phyloP scores from a whole-genome alignment of 257 asterid species.

The Ligustrum vulgare region DNA sequence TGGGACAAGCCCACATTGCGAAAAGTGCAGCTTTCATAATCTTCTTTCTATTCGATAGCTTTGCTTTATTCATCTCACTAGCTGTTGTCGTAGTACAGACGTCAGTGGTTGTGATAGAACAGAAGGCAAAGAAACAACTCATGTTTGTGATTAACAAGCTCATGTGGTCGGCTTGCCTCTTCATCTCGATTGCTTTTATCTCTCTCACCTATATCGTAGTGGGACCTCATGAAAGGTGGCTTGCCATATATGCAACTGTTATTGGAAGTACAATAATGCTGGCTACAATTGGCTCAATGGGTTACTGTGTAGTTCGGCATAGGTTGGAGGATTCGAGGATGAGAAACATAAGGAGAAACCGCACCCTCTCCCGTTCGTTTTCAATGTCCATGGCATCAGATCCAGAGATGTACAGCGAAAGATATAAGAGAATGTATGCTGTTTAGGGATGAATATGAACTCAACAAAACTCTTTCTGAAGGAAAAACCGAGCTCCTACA shows the following conservation, averaged over 20 bases:
- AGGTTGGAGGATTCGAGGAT: constrained; percentile 83
- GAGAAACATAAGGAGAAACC: constrained; percentile 55
- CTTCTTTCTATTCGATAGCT: constrained; percentile 78
- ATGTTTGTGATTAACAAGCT: constrained; percentile 94
- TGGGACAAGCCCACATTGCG: constrained; percentile 86
- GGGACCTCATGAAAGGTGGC: constrained; percentile 74
- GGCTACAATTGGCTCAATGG: constrained; percentile 89
- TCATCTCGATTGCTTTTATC: constrained; percentile 74
- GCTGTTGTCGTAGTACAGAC: constrained; percentile 98
- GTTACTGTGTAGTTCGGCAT: constrained; percentile 75
- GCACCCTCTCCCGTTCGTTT: constrained; percentile 70
- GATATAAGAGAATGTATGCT: constrained; percentile 84
- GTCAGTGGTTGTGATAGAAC: constrained; percentile 89
- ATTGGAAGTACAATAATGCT: constrained; percentile 75
- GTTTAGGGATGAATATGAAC: constrained; percentile 28
- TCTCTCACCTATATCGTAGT: constrained; percentile 86
- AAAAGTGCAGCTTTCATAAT: constrained; percentile 67
- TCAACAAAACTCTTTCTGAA: not conserved
- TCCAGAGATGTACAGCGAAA: constrained; percentile 61
- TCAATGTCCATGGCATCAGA: constrained; percentile 72
- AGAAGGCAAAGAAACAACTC: constrained; percentile 82
- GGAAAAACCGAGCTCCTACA: not conserved
- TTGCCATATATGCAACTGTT: constrained; percentile 76
- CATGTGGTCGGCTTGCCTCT: constrained; percentile 93
- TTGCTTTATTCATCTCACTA: constrained; percentile 81